These are phyloP conservation scores for Pseudogymnoascus sp. DNA, from an alignment of 2,329 filamentous ascomycete genomes.

Conservation along the genomic window DNA sequence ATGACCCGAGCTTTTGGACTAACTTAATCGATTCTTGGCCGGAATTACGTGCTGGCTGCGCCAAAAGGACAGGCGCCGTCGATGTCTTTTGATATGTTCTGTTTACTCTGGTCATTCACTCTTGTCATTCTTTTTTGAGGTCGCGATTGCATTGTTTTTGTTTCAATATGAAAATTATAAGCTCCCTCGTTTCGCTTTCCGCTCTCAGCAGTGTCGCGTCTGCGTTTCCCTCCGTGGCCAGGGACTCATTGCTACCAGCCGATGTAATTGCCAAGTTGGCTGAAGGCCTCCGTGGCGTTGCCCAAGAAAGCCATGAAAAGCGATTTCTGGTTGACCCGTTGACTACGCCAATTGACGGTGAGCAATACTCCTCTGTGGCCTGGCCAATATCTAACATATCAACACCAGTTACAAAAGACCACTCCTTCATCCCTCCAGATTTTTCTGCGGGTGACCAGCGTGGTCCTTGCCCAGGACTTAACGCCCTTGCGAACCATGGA, in stretches of 20 bases:
- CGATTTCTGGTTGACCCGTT: conserved; percentile 11
- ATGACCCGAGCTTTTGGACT: background rate
- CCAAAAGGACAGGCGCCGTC: background rate
- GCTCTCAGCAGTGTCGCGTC: background rate
- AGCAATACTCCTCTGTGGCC: background rate
- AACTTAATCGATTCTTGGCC: background rate
- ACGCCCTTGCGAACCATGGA: conserved; percentile 35
- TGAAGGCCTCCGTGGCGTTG: background rate
- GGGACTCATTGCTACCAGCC: background rate
- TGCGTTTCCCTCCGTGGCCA: background rate
- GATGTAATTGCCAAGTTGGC: background rate
- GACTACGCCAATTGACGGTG: conserved; percentile 12
- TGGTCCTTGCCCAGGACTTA: conserved; percentile 34
- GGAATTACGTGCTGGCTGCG: background rate
- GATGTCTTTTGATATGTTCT: background rate
- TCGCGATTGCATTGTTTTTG: conserved; percentile 2
- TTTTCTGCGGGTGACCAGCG: conserved; percentile 30
- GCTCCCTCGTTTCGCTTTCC: conserved; percentile 4
- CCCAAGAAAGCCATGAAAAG: conserved; percentile 5
- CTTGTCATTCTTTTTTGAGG: background rate
- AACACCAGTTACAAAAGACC: conserved; percentile 27
- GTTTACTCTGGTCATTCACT: background rate
- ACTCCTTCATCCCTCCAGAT: conserved; percentile 29
- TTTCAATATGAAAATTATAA: background rate
- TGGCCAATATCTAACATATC: conserved; percentile 4